Conservation (phyloP, 2,329 filamentous ascomycete species). For the Ophiostoma pallidulum region DNA sequence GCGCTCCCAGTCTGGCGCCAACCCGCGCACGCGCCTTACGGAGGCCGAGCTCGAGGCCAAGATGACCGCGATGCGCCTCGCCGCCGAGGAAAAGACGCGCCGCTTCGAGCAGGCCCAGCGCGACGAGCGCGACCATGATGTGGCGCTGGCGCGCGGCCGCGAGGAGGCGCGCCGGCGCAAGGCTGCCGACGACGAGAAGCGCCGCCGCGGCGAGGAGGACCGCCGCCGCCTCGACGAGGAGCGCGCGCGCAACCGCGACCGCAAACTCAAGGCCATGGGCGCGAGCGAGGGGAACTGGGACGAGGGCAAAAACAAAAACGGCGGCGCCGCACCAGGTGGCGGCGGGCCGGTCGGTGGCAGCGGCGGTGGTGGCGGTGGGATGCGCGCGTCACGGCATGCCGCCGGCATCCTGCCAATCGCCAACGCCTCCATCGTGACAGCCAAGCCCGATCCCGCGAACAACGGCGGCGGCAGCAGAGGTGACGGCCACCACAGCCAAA, state of each 20-base stretch:
- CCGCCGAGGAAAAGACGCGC: constrained; percentile 48
- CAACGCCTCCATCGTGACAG: not conserved
- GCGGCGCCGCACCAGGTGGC: constrained; percentile 1
- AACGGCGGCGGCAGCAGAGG: no score
- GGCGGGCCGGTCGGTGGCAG: not conserved
- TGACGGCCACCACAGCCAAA: no score
- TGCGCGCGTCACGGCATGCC: constrained; percentile 14
- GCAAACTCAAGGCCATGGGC: constrained; percentile 51
- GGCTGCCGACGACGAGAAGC: constrained; percentile 42
- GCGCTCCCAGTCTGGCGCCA: constrained; percentile 45
- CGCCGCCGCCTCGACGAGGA: constrained; percentile 47
- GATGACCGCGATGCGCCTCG: constrained; percentile 52
- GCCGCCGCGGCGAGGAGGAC: constrained; percentile 43
- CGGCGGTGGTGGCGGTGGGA: constrained; percentile 12
- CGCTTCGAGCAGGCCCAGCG: constrained; percentile 49
- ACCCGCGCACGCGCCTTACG: constrained; percentile 51
- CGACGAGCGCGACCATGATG: constrained; percentile 46
- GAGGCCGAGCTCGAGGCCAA: constrained; percentile 49
- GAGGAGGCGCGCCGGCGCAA: constrained; percentile 39
- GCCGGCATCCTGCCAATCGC: constrained; percentile 8
- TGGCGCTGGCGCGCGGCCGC: constrained; percentile 44
- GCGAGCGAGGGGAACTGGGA: constrained; percentile 49
- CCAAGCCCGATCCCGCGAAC: not conserved
- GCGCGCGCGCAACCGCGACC: constrained; percentile 48
- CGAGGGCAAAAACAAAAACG: constrained; percentile 40